Conservation (phyloP, 441 rosid species). For the Biscutella laevigata region DNA sequence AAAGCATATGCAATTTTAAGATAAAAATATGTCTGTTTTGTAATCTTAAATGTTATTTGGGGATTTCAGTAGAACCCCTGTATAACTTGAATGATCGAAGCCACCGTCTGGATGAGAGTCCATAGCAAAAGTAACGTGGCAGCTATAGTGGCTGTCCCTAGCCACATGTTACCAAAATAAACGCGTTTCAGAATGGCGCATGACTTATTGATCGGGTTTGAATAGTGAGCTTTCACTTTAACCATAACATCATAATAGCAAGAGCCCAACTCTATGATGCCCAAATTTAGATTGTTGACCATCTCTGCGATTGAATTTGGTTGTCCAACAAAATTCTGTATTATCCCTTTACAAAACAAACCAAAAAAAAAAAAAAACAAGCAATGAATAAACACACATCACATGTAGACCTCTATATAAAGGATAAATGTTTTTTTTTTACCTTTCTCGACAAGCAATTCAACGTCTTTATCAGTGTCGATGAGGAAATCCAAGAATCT, state of each 20-base stretch:
- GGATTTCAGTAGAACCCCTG: no score
- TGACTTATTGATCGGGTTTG: background rate
- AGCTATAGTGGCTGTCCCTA: conserved; percentile 2
- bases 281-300: conserved; percentile 5
- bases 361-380: no score
- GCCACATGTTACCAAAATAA: conserved; percentile 21
- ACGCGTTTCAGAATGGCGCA: background rate
- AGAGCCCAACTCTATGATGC: background rate
- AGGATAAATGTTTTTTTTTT: no score
- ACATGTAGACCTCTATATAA: background rate
- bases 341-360: conserved; percentile 8
- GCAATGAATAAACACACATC: background rate
- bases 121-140: background rate
- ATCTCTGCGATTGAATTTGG: background rate
- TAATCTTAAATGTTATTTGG: no score
- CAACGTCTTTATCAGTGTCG: background rate
- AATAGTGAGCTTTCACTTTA: background rate
- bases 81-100: background rate
- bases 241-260: background rate
- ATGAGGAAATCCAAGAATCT: conserved; percentile 2
- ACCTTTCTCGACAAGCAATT: conserved; percentile 6
- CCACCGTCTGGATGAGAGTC: background rate
- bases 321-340: background rate
- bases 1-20: no score
- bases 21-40: no score